Percentiles rank a stretch among this genome's conserved stretches.
Evolutionary conservation across 1,139 yeast species (phyloP).

Genomic region (Blastobotrys malaysiensis): DNA sequence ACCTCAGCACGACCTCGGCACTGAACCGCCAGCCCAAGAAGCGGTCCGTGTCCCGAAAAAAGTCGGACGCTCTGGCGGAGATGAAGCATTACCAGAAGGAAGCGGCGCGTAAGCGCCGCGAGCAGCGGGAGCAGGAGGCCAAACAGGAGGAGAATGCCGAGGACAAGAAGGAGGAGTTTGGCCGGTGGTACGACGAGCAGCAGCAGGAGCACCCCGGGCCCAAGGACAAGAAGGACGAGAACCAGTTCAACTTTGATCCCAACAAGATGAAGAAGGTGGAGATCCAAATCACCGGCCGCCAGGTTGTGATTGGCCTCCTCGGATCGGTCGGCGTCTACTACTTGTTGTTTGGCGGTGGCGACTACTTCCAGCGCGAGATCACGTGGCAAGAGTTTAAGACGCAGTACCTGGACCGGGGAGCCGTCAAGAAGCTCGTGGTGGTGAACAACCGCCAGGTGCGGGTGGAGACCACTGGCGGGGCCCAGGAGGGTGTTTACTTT

Average conservation of each 20-base stretch:
- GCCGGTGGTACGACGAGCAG: constrained; percentile 9
- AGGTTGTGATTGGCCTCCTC: constrained; percentile 29
- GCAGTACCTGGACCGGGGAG: constrained; percentile 75
- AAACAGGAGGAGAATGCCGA: constrained; percentile 16
- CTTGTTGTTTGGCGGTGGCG: constrained; percentile 29
- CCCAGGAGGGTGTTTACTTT: constrained; percentile 45
- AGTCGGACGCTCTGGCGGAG: constrained; percentile 12
- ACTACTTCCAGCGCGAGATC: constrained; percentile 40
- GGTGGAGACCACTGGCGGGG: constrained; percentile 21
- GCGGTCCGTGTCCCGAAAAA: not conserved
- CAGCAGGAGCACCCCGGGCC: constrained; percentile 16
- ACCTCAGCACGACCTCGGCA: not conserved
- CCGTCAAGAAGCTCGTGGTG: constrained; percentile 70
- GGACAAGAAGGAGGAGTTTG: constrained; percentile 20
- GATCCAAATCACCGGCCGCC: constrained; percentile 26
- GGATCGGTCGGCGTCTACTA: constrained; percentile 20
- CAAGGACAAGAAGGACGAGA: constrained; percentile 30
- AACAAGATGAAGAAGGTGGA: constrained; percentile 20
- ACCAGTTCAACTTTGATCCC: constrained; percentile 32
- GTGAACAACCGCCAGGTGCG: constrained; percentile 75
- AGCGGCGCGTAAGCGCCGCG: constrained; percentile 11
- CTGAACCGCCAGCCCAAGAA: not conserved
- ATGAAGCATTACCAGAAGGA: constrained; percentile 14
- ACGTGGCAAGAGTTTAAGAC: constrained; percentile 90
- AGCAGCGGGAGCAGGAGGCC: constrained; percentile 17